phyloP scores from a whole-genome alignment of 257 asterid genomes.

The Petunia secreta region DNA sequence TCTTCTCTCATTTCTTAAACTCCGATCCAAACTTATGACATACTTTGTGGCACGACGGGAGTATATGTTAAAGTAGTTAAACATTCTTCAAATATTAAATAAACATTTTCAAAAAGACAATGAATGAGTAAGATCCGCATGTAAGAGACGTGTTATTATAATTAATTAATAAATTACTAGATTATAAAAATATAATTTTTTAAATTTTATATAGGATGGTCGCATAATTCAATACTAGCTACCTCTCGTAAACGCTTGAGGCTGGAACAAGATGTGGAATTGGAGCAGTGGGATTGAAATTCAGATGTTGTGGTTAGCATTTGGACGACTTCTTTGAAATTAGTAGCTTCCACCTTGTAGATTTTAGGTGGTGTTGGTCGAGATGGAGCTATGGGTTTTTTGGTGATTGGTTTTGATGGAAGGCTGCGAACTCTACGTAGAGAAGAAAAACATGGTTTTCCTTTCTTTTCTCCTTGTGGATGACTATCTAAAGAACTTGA shows the following conservation, averaged over 20 bases:
- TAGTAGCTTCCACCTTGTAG: constrained; percentile 60
- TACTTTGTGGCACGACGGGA: no score
- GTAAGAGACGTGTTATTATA: no score
- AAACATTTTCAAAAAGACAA: no score
- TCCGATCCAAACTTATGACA: no score
- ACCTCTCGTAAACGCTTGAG: constrained; percentile 33
- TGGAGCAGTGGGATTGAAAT: constrained; percentile 19
- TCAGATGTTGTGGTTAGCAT: constrained; percentile 59
- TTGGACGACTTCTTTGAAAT: constrained; percentile 74
- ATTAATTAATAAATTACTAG: no score
- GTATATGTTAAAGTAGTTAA: no score
- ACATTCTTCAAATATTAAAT: no score
- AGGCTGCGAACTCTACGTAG: constrained; percentile 55
- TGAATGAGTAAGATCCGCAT: no score
- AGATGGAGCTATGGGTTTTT: constrained; percentile 66
- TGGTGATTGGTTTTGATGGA: constrained; percentile 42
- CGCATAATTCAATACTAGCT: neutral
- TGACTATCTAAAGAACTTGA: constrained; percentile 18
- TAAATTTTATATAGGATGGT: neutral
- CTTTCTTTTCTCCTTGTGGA: constrained; percentile 28
- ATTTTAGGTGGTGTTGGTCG: constrained; percentile 66
- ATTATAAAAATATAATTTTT: no score
- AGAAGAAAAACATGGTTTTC: constrained; percentile 32
- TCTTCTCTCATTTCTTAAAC: no score
- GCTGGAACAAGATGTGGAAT: neutral